Conservation (phyloP, 805 yeast species). For the Isabelozyma heimii region DNA sequence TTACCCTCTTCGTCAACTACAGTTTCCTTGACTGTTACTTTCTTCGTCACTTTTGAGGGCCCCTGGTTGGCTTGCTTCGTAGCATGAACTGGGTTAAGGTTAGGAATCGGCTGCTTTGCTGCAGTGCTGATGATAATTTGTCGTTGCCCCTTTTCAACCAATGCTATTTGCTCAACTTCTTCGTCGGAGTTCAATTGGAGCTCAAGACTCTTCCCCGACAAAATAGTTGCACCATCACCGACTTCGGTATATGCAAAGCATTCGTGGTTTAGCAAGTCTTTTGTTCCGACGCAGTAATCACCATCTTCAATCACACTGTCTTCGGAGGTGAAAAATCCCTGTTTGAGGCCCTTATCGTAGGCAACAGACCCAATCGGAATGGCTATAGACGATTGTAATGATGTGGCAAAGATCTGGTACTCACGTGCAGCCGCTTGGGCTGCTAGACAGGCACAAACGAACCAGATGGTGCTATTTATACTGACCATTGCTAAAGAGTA, state of each 20-base stretch:
- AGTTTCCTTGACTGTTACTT: conserved; percentile 9
- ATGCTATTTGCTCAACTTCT: conserved; percentile 4
- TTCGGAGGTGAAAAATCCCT: conserved; percentile 7
- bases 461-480: no score
- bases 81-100: conserved; percentile 18
- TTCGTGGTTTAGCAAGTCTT: conserved; percentile 22
- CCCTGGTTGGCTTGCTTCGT: not conserved
- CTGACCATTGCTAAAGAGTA: no score
- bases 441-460: no score
- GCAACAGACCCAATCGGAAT: conserved; percentile 12
- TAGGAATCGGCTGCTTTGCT: conserved; percentile 24
- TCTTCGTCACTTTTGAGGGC: conserved; percentile 5
- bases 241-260: conserved; percentile 25
- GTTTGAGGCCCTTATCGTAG: conserved; percentile 6
- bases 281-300: conserved; percentile 30
- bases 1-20: conserved; percentile 22
- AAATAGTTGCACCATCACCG: not conserved
- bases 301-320: conserved; percentile 4
- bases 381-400: conserved; percentile 1
- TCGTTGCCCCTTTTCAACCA: conserved; percentile 3
- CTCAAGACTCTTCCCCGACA: not conserved
- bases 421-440: no score
- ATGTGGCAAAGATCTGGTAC: conserved; percentile 2
- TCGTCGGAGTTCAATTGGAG: not conserved
- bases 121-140: not conserved